These are phyloP conservation scores for Psidium friedrichsthalianum DNA, from an alignment of 345 rosid species.

Conservation along the genomic window DNA sequence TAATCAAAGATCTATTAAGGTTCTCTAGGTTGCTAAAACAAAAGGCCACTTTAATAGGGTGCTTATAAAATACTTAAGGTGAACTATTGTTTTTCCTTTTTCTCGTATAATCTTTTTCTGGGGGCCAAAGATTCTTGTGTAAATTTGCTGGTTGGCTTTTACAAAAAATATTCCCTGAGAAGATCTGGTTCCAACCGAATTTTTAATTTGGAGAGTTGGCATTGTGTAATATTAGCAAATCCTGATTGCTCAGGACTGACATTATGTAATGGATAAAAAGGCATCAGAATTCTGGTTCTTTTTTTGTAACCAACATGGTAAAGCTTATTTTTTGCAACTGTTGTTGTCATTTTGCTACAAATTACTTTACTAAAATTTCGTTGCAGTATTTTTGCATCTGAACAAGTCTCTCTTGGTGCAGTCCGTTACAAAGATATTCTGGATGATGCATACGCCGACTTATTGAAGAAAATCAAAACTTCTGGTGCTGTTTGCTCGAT, in stretches of 20 bases:
- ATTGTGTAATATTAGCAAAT: not conserved
- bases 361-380: not conserved
- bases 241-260: not conserved
- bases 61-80: not conserved
- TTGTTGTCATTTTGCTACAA: not conserved
- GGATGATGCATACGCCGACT: conserved; percentile 62
- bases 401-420: conserved; percentile 28
- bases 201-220: not conserved
- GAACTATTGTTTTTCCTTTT: not conserved
- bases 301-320: not conserved
- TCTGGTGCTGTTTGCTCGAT: conserved; percentile 72
- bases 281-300: not conserved
- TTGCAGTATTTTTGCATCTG: conserved; percentile 13
- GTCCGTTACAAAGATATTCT: conserved; percentile 89
- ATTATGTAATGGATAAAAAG: not conserved
- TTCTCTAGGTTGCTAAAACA: not conserved
- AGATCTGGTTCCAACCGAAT: not conserved
- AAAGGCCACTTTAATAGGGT: not conserved
- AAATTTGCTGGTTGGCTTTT: not conserved
- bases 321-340: not conserved
- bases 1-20: not conserved
- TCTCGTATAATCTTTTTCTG: not conserved
- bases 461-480: conserved; percentile 55
- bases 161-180: not conserved
- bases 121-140: not conserved